These are phyloP conservation scores for Aspergillus brasiliensis DNA, from an alignment of 2,329 filamentous ascomycete genomes.

Conservation along the genomic window DNA sequence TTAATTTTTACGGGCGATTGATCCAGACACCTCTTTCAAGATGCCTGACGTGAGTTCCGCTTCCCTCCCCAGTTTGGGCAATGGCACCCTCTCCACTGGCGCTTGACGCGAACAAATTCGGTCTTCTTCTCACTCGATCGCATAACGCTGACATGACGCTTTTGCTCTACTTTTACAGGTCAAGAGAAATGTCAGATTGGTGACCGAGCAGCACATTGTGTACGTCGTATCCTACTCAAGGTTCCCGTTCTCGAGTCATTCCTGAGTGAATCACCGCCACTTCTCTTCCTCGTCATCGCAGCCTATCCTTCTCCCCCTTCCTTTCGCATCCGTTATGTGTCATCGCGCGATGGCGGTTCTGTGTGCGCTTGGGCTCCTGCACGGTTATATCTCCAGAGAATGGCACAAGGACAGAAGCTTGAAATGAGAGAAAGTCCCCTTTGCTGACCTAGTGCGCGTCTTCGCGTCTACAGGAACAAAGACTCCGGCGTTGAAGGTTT, in stretches of 20 bases:
- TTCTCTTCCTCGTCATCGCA: slow-evolving; percentile 11
- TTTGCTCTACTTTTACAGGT: slow-evolving; percentile 49
- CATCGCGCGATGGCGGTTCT: slow-evolving; percentile 2
- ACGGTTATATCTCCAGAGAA: neutral
- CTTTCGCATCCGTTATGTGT: neutral
- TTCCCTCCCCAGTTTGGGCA: neutral
- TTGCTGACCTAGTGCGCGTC: slow-evolving; percentile 9
- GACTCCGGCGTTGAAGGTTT: slow-evolving; percentile 81
- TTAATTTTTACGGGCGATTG: slow-evolving; percentile 7
- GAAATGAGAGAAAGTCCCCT: neutral
- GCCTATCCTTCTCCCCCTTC: neutral
- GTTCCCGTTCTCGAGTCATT: slow-evolving; percentile 10
- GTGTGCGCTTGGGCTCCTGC: neutral
- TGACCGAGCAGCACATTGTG: slow-evolving; percentile 89
- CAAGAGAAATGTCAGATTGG: slow-evolving; percentile 87
- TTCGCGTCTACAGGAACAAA: slow-evolving; percentile 63
- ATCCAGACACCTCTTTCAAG: slow-evolving; percentile 15
- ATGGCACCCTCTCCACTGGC: slow-evolving; percentile 2
- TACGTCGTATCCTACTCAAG: slow-evolving; percentile 53
- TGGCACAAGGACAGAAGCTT: neutral
- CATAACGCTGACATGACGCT: slow-evolving; percentile 25
- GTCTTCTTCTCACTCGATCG: slow-evolving; percentile 11
- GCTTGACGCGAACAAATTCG: slow-evolving; percentile 7
- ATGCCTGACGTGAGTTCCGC: slow-evolving; percentile 40
- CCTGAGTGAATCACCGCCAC: slow-evolving; percentile 5